phyloP scores from a whole-genome alignment of 2,329 filamentous ascomycete genomes.

The Colletotrichum agaves region DNA sequence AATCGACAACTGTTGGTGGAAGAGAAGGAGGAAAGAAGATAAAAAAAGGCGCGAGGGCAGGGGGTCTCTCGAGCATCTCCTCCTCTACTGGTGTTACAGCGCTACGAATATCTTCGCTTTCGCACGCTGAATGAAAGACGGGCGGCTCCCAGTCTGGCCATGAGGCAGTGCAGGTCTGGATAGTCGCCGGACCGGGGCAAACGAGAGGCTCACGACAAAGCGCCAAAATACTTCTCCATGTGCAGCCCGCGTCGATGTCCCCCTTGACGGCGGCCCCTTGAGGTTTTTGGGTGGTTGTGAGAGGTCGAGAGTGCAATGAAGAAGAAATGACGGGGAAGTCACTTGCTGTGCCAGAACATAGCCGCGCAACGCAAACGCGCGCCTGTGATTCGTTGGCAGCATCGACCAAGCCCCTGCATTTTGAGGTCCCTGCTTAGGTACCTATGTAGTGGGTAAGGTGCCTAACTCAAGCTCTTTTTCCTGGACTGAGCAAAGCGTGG shows the following conservation, averaged over 20 bases:
- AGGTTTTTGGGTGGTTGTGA: conserved; percentile 3
- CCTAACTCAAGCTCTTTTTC: no score
- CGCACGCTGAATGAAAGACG: not conserved
- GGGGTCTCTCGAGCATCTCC: no score
- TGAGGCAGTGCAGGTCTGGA: conserved; percentile 47
- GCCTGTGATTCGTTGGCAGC: conserved; percentile 33
- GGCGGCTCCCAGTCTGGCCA: conserved; percentile 23
- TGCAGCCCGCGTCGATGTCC: not conserved
- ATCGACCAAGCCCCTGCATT: not conserved
- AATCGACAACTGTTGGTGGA: not conserved
- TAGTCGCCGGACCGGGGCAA: conserved; percentile 38
- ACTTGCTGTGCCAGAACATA: conserved; percentile 25
- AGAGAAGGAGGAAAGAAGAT: not conserved
- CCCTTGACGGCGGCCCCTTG: not conserved
- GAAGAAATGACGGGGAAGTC: not conserved
- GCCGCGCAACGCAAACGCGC: conserved; percentile 36
- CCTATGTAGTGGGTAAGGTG: no score
- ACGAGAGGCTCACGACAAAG: conserved; percentile 48
- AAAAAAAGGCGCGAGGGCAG: no score
- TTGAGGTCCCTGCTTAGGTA: no score
- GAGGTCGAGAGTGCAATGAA: conserved; percentile 22
- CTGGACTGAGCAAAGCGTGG: no score
- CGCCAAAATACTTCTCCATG: conserved; percentile 41
- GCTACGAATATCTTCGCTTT: not conserved
- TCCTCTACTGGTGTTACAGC: not conserved